A percentile compares a stretch with the other conserved stretches of the same genome.
These are phyloP conservation scores for Metarhizium rileyi DNA, from an alignment of 2,329 filamentous ascomycete genomes.

Conservation along the genomic window DNA sequence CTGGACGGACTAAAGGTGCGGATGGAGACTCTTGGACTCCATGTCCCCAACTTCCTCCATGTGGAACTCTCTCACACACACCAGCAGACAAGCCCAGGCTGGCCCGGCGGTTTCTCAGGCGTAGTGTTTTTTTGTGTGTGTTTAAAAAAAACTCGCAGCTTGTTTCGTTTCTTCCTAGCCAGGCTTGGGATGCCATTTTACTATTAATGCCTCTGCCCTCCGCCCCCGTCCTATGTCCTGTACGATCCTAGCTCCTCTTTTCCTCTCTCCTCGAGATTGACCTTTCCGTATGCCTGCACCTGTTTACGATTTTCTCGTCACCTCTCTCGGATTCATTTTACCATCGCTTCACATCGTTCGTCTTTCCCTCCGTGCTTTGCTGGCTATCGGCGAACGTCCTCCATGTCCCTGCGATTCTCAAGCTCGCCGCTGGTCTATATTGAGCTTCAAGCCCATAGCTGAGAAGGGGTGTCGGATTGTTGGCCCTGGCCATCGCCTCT, in stretches of 20 bases:
- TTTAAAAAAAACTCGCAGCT: not conserved
- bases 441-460: not conserved
- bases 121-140: not conserved
- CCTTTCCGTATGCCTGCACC: not conserved
- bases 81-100: not conserved
- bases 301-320: not conserved
- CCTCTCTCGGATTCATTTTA: not conserved
- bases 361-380: not conserved
- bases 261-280: not conserved
- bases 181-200: not conserved
- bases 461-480: not conserved
- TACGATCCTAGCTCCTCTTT: not conserved
- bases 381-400: not conserved
- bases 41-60: not conserved
- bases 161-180: not conserved
- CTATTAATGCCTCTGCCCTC: conserved; percentile 7
- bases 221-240: not conserved
- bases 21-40: not conserved
- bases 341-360: not conserved
- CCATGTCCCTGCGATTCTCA: not conserved
- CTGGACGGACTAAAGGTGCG: too few relatives aligned
- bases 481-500: not conserved
- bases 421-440: not conserved
- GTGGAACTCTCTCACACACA: not conserved
- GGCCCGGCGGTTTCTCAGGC: not conserved